Evolutionary conservation across 2,329 filamentous ascomycete genomes (phyloP), one percentile per base, ranked within the genome.

Genomic region (Ophiocordyceps camponoti-floridani): DNA sequence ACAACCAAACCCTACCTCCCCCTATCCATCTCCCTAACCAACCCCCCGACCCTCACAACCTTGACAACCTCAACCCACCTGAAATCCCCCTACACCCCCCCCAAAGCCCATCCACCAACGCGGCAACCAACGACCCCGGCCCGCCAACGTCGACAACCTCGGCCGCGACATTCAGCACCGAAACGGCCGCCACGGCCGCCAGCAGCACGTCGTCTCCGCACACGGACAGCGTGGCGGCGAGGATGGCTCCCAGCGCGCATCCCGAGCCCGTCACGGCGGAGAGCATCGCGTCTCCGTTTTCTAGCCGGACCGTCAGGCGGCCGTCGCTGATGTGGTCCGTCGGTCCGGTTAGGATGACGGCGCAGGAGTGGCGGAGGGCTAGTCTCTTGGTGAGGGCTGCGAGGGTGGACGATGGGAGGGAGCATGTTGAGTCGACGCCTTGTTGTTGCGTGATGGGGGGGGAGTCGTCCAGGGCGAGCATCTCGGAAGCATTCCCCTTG

Each of bases 401-500:
- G 49, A 83, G 77, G 16, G 59, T 56, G 4, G 58, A 48, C 2
- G 66, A 65, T 57, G 49, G 75, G 60, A 67, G 69, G 56, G 52
- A 77, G 57, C 77, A 76, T 4, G 73, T 74, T 49, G 80, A 85
- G 62, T 96, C 89, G 11, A 96, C 89, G 43, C 89, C 89, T 40
- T 81, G 78, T 62, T 95, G 89, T 33, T 51, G n/a, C n/a, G 48
- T 41, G 58, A 41, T 49, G 56, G 1, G 10, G 40, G 72, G 67
- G 37, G 23, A 23, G 23, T 23, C 5, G 23, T 72, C 74, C 0
- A 89, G 77, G 3, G 83, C 79, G 42, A 73, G 69, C 48, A 96
- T 87, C 61, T 96, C 91, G 45, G 82, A 78, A 58, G 93, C 85
- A 62, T 96, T 96, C 43, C 89, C 89, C 59, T 96, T 96, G 62